Conservation (phyloP, 116 monocot genomes). For the Thalassia testudinum region DNA sequence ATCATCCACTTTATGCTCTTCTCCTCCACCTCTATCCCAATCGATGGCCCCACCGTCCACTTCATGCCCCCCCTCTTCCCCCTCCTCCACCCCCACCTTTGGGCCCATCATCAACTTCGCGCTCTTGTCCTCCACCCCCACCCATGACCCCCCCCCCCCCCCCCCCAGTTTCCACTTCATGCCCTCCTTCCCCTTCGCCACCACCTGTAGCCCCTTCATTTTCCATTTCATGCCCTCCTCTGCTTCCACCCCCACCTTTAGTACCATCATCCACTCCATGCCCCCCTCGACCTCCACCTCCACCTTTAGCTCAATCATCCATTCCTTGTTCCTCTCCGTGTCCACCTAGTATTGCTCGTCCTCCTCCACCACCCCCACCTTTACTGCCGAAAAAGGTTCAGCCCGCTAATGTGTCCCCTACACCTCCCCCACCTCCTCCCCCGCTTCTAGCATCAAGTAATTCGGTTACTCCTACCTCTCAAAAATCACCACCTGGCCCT, state of each 20-base stretch:
- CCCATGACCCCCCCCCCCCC: background rate
- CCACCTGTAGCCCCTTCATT: background rate
- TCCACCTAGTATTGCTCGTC: background rate
- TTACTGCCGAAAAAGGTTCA: no score
- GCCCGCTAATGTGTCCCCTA: background rate
- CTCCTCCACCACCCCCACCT: slow-evolving; percentile 9
- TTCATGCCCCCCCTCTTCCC: background rate
- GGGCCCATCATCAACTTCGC: background rate
- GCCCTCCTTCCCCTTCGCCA: slow-evolving; percentile 15
- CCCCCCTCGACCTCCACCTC: background rate
- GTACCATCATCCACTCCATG: background rate
- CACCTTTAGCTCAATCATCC: background rate
- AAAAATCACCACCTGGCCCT: slow-evolving; percentile 7
- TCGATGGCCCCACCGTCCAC: background rate
- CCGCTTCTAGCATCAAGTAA: background rate
- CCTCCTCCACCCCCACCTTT: background rate
- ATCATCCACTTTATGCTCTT: no score
- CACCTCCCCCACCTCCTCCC: slow-evolving; percentile 7
- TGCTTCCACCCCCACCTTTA: slow-evolving; percentile 20
- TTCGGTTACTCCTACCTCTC: background rate
- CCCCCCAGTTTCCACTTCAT: background rate
- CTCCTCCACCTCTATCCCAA: slow-evolving; percentile 5
- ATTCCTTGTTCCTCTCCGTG: background rate
- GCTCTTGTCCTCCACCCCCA: background rate
- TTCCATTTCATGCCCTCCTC: background rate